Base-by-base conservation (phyloP, 1,284 basidiomycete species). In the Golubevia pallescens region DNA sequence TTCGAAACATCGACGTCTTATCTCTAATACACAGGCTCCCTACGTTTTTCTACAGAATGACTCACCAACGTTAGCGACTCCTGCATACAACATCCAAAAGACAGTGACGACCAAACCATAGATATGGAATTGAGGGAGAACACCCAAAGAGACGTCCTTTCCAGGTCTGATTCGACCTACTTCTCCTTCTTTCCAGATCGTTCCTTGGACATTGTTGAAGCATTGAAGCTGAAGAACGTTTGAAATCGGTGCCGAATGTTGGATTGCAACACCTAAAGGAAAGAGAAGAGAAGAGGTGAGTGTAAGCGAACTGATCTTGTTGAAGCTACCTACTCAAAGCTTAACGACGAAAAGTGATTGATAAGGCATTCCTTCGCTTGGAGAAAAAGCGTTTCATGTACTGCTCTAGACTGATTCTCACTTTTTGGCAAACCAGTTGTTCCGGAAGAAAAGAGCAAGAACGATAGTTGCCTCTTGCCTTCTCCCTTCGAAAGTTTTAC, bases 41-140 rank as follows among this genome's bases (percentile, higher is more conserved):
- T 28, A 28, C 28, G 6, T 28, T 28, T 6, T 28, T 28, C 28
- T 14, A 48, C 1, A 48, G 34, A 38, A 10, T 10, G 8, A 48
- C 42, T 48, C 13, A 48, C 42, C 16, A 48, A 48, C 51, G 56
- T 72, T 70, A 7, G 62, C 52, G 1, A 70, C 60, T 21, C 67
- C 70, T n/a, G 53, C n/a, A 48, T 51, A 71, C 24, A 71, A 58
- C 19, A 57, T 66, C 23, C 55, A 65, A 61, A 63, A 65, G 10
- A 69, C 54, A 19, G 14, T 52, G 28, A 71, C 24, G 5, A 71
- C 63, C 3, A 71, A 51, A 23, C 70, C 70, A 52, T 69, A 69
- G 57, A 80, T 80, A 42, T 78, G 76, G 10, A 64, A 70, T 54
- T 71, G 70, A 2, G 78, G 78, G 4, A 80, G 62, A 1, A 74